Percentiles rank a stretch among this genome's conserved stretches.
phyloP scores from a whole-genome alignment of 73 alveolate genomes.

The Symbiodinium pilosum region DNA sequence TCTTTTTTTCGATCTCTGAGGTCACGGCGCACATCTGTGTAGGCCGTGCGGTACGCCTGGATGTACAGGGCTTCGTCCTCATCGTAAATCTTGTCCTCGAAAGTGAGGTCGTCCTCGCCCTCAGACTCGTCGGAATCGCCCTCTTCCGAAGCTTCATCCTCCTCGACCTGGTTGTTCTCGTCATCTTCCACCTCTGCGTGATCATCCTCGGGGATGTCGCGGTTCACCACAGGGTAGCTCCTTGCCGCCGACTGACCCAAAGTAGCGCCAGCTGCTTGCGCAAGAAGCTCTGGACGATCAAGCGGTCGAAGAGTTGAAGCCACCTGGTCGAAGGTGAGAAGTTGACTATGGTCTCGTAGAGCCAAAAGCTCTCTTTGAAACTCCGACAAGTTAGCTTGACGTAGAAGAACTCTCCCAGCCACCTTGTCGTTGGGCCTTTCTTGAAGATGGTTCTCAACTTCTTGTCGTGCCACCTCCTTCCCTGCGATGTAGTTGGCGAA shows the following conservation, averaged over 20 bases:
- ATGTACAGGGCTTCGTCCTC: conserved; percentile 31
- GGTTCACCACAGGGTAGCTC: neutral
- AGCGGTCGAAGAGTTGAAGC: neutral
- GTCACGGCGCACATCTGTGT: conserved; percentile 8
- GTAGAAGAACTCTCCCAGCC: conserved; percentile 5
- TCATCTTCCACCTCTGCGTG: neutral
- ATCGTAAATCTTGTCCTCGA: conserved; percentile 21
- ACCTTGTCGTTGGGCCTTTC: neutral
- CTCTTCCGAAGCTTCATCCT: neutral
- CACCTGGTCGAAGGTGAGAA: neutral
- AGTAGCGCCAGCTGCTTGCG: neutral
- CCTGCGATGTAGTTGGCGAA: neutral
- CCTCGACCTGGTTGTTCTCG: neutral
- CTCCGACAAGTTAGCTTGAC: conserved; percentile 33
- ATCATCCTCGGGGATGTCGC: neutral
- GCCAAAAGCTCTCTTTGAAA: neutral
- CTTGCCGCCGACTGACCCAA: neutral
- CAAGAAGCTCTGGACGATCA: conserved; percentile 3
- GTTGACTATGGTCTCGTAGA: neutral
- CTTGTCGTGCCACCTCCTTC: neutral
- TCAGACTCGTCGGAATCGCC: neutral
- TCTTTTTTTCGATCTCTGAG: neutral
- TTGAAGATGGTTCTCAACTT: neutral
- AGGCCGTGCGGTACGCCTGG: conserved; percentile 30
- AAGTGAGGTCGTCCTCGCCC: neutral